Evolutionary conservation across 176 grass and related monocot genomes (phyloP).

Genomic region (Avena sativa): DNA sequence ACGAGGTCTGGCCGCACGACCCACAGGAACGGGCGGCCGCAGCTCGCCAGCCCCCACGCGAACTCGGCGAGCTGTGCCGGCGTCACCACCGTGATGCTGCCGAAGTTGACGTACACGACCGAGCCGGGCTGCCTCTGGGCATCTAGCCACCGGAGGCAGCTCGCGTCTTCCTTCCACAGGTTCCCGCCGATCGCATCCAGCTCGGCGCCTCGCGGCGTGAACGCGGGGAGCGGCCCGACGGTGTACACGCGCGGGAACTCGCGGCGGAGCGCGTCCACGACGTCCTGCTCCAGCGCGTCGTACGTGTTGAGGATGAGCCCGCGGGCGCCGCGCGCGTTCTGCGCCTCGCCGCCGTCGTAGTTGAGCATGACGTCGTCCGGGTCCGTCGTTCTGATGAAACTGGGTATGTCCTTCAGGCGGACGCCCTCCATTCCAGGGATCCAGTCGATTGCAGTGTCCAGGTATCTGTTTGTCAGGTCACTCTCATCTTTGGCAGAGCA

Average conservation of each 20-base stretch:
- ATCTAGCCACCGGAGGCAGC: constrained; percentile 63
- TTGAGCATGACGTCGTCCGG: constrained; percentile 62
- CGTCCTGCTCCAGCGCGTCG: constrained; percentile 59
- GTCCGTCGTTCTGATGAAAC: constrained; percentile 70
- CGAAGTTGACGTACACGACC: constrained; percentile 89
- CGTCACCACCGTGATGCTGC: constrained; percentile 60
- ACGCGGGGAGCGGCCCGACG: constrained; percentile 55
- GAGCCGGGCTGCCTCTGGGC: constrained; percentile 26
- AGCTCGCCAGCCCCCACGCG: constrained; percentile 71
- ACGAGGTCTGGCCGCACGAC: constrained; percentile 69
- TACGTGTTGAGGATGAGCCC: constrained; percentile 80
- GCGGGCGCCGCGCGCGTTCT: constrained; percentile 51
- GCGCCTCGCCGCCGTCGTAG: constrained; percentile 55
- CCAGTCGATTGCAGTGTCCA: constrained; percentile 66
- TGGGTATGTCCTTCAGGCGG: constrained; percentile 66
- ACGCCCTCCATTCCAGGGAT: constrained; percentile 59
- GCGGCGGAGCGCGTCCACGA: constrained; percentile 50
- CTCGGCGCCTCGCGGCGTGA: constrained; percentile 13
- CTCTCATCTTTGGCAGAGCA: constrained; percentile 32
- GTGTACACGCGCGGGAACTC: constrained; percentile 57
- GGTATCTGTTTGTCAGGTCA: constrained; percentile 63
- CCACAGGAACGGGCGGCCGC: constrained; percentile 68
- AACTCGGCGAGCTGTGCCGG: constrained; percentile 55
- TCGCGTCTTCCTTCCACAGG: constrained; percentile 71
- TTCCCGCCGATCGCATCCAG: constrained; percentile 49